Evolutionary conservation across 2,329 filamentous ascomycete species (phyloP).

Genomic region (Fusarium zealandicum): DNA sequence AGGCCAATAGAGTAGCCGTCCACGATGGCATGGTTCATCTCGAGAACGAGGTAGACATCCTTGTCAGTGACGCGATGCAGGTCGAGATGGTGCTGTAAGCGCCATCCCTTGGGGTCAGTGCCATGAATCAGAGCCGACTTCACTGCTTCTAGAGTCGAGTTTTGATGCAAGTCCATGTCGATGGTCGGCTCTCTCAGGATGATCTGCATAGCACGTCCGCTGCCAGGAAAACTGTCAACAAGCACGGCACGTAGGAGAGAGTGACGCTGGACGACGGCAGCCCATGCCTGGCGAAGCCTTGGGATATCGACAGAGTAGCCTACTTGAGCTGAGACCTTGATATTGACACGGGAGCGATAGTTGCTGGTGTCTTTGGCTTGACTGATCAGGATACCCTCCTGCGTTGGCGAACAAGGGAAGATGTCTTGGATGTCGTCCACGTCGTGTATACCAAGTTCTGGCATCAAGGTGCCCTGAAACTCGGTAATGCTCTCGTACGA

Average conservation of each 20-base stretch:
- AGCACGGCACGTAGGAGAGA: constrained; percentile 15
- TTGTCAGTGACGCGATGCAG: constrained; percentile 13
- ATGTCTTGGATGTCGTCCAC: constrained; percentile 13
- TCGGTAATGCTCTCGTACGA: background rate
- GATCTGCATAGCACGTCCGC: constrained; percentile 12
- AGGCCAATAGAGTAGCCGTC: constrained; percentile 43
- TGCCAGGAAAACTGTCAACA: constrained; percentile 12
- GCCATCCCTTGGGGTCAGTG: background rate
- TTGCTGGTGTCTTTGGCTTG: constrained; percentile 11
- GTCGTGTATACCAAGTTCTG: background rate
- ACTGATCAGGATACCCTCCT: constrained; percentile 23
- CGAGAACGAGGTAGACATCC: constrained; percentile 33
- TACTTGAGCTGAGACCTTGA: background rate
- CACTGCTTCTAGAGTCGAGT: background rate
- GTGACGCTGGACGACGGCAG: constrained; percentile 4
- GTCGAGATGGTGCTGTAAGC: constrained; percentile 17
- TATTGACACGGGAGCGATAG: background rate
- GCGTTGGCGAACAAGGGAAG: constrained; percentile 24
- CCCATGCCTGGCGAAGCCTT: constrained; percentile 6
- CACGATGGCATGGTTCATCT: constrained; percentile 45
- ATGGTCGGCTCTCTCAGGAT: constrained; percentile 6
- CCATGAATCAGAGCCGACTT: background rate
- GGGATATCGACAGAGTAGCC: constrained; percentile 6
- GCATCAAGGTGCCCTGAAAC: background rate
- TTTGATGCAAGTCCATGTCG: background rate